phyloP scores from a whole-genome alignment of 75 land plant genomes.

The Cupressus sempervirens region DNA sequence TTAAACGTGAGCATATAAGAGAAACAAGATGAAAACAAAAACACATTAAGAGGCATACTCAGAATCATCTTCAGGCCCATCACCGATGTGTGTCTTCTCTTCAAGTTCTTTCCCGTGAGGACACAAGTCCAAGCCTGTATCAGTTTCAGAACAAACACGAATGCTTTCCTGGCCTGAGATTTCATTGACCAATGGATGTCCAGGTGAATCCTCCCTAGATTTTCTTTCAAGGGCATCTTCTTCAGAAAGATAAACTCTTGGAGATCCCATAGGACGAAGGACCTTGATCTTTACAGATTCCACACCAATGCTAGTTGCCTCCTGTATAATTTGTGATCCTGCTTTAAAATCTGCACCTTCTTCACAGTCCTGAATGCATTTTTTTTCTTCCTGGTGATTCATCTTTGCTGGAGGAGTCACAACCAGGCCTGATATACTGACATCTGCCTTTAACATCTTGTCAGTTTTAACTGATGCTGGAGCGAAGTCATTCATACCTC shows the following conservation, averaged over 20 bases:
- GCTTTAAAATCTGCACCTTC: not conserved
- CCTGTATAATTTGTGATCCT: not conserved
- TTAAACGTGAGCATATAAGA: not conserved
- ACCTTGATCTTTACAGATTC: not conserved
- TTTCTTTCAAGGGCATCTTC: not conserved
- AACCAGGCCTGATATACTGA: not conserved
- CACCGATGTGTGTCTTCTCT: not conserved
- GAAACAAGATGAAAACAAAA: not conserved
- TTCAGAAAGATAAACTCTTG: not conserved
- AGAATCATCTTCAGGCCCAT: not conserved
- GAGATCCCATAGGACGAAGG: not conserved
- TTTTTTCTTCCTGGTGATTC: not conserved
- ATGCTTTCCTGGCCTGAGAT: not conserved
- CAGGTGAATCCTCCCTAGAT: not conserved
- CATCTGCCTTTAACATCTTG: conserved; percentile 1
- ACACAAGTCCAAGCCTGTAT: not conserved
- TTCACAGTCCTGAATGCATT: not conserved
- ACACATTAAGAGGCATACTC: not conserved
- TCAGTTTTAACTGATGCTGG: not conserved
- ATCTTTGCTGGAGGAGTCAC: not conserved
- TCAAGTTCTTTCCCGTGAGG: not conserved
- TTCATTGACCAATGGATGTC: not conserved
- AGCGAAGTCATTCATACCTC: not conserved
- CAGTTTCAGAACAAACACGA: not conserved
- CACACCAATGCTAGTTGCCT: not conserved